phyloP scores from a whole-genome alignment of 257 asterid species.

The Primulina tabacum region DNA sequence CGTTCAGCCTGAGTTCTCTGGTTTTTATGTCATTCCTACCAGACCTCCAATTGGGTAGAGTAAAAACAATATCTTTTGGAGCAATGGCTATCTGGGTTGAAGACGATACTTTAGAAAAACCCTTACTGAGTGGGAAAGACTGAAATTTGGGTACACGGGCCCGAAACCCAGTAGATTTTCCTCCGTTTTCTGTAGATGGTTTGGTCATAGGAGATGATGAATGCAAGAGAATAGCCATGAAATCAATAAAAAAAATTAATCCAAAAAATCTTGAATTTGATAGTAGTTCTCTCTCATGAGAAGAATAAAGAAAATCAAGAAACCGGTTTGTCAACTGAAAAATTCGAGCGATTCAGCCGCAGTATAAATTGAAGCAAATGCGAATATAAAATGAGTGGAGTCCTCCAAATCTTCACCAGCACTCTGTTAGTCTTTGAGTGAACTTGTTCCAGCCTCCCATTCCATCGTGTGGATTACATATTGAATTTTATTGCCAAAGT shows the following conservation, averaged over 20 bases:
- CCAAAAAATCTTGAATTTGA: slow-evolving; percentile 1
- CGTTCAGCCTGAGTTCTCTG: slow-evolving; percentile 53
- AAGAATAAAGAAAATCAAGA: slow-evolving; percentile 16
- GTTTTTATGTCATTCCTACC: slow-evolving; percentile 58
- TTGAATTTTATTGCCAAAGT: background rate
- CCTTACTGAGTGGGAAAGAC: slow-evolving; percentile 35
- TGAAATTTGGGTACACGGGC: slow-evolving; percentile 42
- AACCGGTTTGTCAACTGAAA: background rate
- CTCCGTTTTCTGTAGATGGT: slow-evolving; percentile 42
- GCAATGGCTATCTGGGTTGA: slow-evolving; percentile 40
- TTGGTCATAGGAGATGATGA: slow-evolving; percentile 53
- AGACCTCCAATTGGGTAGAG: slow-evolving; percentile 77
- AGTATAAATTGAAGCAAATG: background rate
- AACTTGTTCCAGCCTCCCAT: background rate
- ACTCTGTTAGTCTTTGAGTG: background rate
- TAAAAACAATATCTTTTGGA: slow-evolving; percentile 45
- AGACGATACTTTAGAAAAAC: slow-evolving; percentile 40
- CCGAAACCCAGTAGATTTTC: slow-evolving; percentile 36
- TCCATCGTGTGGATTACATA: background rate
- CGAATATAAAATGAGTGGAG: background rate
- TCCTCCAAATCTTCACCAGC: background rate
- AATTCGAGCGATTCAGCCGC: background rate
- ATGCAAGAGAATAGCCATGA: slow-evolving; percentile 59
- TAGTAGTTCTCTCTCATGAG: background rate
- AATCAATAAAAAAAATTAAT: background rate